Conservation (phyloP, 306 rosid genomes). For the Nissolia schottii region DNA sequence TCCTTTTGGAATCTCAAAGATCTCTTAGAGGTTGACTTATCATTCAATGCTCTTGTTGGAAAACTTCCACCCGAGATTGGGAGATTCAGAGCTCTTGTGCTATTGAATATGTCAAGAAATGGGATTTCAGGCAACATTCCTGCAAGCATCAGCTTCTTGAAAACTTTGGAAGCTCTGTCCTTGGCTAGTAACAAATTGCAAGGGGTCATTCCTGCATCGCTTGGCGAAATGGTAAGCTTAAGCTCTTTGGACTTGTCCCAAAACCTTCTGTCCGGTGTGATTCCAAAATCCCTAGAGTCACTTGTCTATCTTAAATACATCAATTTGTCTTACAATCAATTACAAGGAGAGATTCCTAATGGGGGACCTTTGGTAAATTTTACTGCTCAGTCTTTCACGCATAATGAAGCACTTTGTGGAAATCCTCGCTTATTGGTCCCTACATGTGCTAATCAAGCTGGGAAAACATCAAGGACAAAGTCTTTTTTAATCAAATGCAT, state of each 20-base stretch:
- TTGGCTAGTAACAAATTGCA: slow-evolving; percentile 22
- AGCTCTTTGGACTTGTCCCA: slow-evolving; percentile 17
- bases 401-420: slow-evolving; percentile 33
- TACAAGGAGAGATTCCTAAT: slow-evolving; percentile 36
- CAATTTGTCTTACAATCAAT: slow-evolving; percentile 22
- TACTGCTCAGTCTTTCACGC: slow-evolving; percentile 22
- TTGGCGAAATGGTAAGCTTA: slow-evolving; percentile 23
- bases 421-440: slow-evolving; percentile 11
- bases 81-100: not conserved
- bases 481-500: not conserved
- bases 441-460: slow-evolving; percentile 3
- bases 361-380: slow-evolving; percentile 20
- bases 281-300: slow-evolving; percentile 21
- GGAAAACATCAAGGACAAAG: not conserved
- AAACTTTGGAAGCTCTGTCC: slow-evolving; percentile 14
- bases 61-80: slow-evolving; percentile 9
- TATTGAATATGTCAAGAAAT: slow-evolving; percentile 19
- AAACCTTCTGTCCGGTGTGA: slow-evolving; percentile 16
- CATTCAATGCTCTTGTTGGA: slow-evolving; percentile 17
- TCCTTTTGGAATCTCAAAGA: slow-evolving; percentile 25
- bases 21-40: slow-evolving; percentile 2
- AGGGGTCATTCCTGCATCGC: slow-evolving; percentile 29
- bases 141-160: not conserved
- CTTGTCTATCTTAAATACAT: not conserved
- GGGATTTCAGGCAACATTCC: slow-evolving; percentile 25